Percentiles rank a stretch among this genome's conserved stretches.
Conservation (phyloP, 2,329 filamentous ascomycete genomes). For the Penicillium hesseltinei region DNA sequence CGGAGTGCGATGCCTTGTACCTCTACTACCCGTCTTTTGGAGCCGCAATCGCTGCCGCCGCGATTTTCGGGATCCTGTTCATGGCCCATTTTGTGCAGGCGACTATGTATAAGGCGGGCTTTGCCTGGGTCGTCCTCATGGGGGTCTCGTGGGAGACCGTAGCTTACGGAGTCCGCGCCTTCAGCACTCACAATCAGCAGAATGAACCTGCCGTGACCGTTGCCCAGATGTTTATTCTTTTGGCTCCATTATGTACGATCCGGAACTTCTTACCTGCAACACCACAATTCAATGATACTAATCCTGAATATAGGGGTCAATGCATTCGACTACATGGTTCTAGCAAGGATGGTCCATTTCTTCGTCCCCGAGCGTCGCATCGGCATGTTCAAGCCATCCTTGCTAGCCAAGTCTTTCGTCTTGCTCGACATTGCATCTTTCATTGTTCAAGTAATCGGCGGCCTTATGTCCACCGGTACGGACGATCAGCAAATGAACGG, state of each 20-base stretch:
- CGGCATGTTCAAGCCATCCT: slow-evolving; percentile 38
- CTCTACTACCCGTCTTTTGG: slow-evolving; percentile 39
- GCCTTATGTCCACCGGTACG: slow-evolving; percentile 10
- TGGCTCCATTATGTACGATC: slow-evolving; percentile 8
- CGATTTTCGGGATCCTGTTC: slow-evolving; percentile 32
- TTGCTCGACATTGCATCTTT: slow-evolving; percentile 40
- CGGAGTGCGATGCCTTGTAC: slow-evolving; percentile 15
- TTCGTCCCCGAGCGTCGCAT: slow-evolving; percentile 41
- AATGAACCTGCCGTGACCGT: not conserved
- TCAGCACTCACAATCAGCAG: slow-evolving; percentile 12
- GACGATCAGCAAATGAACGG: slow-evolving; percentile 14
- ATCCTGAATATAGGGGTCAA: slow-evolving; percentile 34
- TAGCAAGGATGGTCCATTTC: slow-evolving; percentile 49
- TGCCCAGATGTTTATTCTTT: slow-evolving; percentile 8
- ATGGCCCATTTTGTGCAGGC: slow-evolving; percentile 37
- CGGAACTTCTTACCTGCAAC: not conserved
- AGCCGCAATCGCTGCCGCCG: slow-evolving; percentile 37
- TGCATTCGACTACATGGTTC: slow-evolving; percentile 49
- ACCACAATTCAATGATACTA: not conserved
- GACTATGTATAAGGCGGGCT: slow-evolving; percentile 31
- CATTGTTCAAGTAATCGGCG: slow-evolving; percentile 16
- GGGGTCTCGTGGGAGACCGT: slow-evolving; percentile 45
- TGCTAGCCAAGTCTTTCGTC: slow-evolving; percentile 43
- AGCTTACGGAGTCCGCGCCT: slow-evolving; percentile 37
- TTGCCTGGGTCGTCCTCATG: slow-evolving; percentile 50